Base-by-base conservation (phyloP, 345 rosid species). In the Hibiscus syriacus region DNA sequence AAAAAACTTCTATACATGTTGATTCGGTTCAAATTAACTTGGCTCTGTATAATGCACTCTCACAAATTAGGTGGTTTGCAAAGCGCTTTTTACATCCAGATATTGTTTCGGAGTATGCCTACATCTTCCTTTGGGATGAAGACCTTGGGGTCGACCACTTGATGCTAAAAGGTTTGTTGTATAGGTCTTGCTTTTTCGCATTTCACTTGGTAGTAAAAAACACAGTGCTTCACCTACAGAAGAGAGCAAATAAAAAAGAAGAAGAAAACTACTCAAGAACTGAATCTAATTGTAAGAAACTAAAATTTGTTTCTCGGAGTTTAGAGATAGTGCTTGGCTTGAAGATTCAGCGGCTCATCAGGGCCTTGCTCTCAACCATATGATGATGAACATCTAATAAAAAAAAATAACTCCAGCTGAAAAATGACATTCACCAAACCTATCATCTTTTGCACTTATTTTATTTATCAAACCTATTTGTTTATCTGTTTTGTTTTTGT, bases 61-160 rank as follows among this genome's bases (percentile, higher is more conserved):
- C 49, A 20, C 60, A 41, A 52, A 17, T 54, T 41, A 92, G 95
- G 96, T 92, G 98, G 98, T 92, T 87, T 55, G 98, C 96, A 5
- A 90, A 90, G 75, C 87, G 92, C 36, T 90, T 90, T 64, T 73
- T 90, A 26, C 88, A 84, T 70, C 88, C 88, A 1, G 87, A 86
- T 76, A 84, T 84, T 10, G 76, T 84, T 39, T 48, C 81, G 2
- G 83, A 78, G 49, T 86, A 82, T 49, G 79, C 67, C 3, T 84
- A 82, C 25, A 78, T 86, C 66, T 84, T 86, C 71, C 72, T 86
- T 43, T 86, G 92, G 92, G 92, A 86, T 64, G 92, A 86, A 77
- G 88, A 84, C 55, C 79, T 86, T 55, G 87, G 80, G 34, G 83
- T 86, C 13, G 73, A 82, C 29, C 59, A 80, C 67, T 84, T 86